These are phyloP conservation scores for Kalaharituber pfeilii DNA, from an alignment of 2,329 filamentous ascomycete species.

Conservation along the genomic window DNA sequence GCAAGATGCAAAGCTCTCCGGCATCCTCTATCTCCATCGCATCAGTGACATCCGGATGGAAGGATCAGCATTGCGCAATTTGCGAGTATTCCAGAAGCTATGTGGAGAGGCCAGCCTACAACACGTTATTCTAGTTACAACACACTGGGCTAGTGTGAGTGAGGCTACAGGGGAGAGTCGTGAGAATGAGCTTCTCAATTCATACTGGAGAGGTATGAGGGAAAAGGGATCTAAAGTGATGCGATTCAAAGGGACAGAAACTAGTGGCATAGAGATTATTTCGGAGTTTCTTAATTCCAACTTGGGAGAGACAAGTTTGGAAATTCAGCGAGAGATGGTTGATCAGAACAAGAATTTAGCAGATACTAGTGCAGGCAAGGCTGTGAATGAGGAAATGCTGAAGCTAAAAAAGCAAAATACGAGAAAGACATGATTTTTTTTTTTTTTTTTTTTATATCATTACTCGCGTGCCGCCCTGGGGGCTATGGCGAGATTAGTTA, in stretches of 20 bases:
- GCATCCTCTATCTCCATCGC: background rate
- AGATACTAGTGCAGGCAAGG: background rate
- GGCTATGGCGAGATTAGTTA: too few species aligned
- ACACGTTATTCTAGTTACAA: background rate
- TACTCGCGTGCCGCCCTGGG: too few species aligned
- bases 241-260: background rate
- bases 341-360: constrained; percentile 9
- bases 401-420: too few species aligned
- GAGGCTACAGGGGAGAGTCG: constrained; percentile 10
- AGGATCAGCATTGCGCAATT: background rate
- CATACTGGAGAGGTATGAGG: constrained; percentile 3
- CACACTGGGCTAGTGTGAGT: background rate
- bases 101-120: background rate
- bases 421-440: too few species aligned
- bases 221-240: background rate
- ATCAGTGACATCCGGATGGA: background rate
- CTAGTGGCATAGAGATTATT: too few species aligned
- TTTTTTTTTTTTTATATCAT: too few species aligned
- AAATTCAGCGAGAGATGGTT: constrained; percentile 21
- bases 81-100: background rate
- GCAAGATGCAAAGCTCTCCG: too few species aligned
- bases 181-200: constrained; percentile 7
- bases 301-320: too few species aligned
- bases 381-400: background rate
- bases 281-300: too few species aligned